phyloP scores from a whole-genome alignment of 192 early-diverging fungal genomes.

The Coemansia furcata region DNA sequence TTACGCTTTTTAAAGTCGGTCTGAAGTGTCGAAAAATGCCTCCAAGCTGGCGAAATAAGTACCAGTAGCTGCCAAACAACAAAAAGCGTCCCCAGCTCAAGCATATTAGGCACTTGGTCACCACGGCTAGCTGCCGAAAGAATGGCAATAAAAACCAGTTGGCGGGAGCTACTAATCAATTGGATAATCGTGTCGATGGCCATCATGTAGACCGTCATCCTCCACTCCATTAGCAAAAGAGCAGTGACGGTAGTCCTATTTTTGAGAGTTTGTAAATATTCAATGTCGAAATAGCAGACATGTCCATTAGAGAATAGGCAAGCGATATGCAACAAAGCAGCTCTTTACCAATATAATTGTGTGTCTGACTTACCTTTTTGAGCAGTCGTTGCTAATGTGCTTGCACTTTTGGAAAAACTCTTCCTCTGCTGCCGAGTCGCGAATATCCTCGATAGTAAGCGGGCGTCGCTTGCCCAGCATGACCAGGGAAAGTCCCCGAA shows the following conservation, averaged over 20 bases:
- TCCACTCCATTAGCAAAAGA: conserved; percentile 1
- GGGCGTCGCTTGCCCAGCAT: neutral
- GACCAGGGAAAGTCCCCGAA: neutral
- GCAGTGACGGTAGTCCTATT: neutral
- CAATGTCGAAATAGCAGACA: neutral
- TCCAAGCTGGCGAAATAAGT: neutral
- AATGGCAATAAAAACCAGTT: conserved; percentile 5
- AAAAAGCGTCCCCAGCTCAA: neutral
- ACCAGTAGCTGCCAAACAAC: conserved; percentile 13
- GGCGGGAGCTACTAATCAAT: neutral
- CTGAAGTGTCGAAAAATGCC: neutral
- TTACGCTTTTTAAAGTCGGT: neutral
- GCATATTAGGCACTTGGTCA: neutral
- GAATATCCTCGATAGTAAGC: neutral
- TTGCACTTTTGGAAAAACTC: neutral
- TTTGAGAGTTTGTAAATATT: neutral
- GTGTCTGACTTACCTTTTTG: neutral
- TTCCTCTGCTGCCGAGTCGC: neutral
- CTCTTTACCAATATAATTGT: neutral
- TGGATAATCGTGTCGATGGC: neutral
- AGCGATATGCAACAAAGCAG: neutral
- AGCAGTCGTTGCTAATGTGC: neutral
- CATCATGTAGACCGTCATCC: neutral
- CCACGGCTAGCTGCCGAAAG: neutral
- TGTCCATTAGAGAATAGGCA: neutral